A percentile compares a stretch with the other conserved stretches of the same genome.
Evolutionary conservation across 116 monocot genomes (phyloP).

Genomic region (Zostera marina): DNA sequence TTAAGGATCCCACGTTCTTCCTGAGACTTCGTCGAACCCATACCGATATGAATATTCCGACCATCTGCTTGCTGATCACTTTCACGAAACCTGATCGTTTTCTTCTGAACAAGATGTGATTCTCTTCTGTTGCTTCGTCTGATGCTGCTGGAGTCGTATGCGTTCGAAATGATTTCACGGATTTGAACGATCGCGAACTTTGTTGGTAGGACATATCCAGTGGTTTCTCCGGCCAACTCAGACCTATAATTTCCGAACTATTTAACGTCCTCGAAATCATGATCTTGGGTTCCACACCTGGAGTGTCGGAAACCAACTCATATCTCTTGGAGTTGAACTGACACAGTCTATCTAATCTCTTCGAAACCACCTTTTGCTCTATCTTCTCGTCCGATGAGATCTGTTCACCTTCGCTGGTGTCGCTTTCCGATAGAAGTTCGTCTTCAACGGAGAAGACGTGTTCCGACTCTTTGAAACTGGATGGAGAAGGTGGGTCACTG

Average conservation of each 20-base stretch:
- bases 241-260: conserved; percentile 41
- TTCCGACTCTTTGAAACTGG: background rate
- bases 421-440: conserved; percentile 43
- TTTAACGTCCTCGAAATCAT: conserved; percentile 25
- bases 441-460: conserved; percentile 3
- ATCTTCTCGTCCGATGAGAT: too few species aligned
- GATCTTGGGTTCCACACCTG: conserved; percentile 1
- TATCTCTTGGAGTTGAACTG: too few species aligned
- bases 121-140: conserved; percentile 9
- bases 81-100: conserved; percentile 50
- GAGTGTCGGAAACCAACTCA: too few species aligned
- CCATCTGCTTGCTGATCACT: conserved; percentile 78
- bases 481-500: conserved; percentile 81
- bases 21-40: conserved; percentile 38
- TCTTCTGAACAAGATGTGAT: conserved; percentile 15
- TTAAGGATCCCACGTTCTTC: conserved; percentile 37
- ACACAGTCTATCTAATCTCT: too few species aligned
- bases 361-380: too few species aligned
- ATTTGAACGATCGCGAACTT: background rate
- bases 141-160: background rate
- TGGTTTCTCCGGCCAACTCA: conserved; percentile 50
- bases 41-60: conserved; percentile 44
- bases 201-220: conserved; percentile 24
- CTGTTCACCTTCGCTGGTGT: conserved; percentile 47
- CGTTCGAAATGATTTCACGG: too few species aligned